Evolutionary conservation across 805 yeast species (phyloP), one percentile per base, ranked within the genome.

Genomic region (Candida chilensis): DNA sequence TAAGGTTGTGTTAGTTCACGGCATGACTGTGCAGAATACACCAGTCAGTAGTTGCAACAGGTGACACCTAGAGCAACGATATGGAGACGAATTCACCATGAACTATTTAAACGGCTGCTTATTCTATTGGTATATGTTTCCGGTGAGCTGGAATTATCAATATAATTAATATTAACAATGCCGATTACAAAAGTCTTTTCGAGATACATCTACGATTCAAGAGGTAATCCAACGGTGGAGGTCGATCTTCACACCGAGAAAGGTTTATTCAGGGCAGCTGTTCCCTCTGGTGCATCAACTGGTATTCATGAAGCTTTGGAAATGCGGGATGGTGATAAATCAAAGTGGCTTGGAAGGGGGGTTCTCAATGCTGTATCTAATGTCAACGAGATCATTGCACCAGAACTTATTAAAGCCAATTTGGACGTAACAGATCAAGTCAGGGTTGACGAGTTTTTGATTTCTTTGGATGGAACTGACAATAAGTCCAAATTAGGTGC

Each of bases 191-290:
- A 37, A 30, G 21, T 45, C 17, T 31, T 32, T 27, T 37, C 50
- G 10, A 37, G 48, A 28, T 31, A 29, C 26, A 44, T 45, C 20
- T 45, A 45, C 35, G 50, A 45, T 30, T 45, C 50, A 13, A 36
- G 50, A 21, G 50, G 50, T 22, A 43, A 43, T 36, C 50, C 50
- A 28, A 45, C 50, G 3, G 45, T 45, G 16, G 50, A 45, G 35
- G 47, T 45, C 24, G 43, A 41, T 17, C 11, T 43, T 12, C 32
- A 33, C 28, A 40, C 47, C 21, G 35, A 29, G 8, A 31, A 38
- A 21, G 50, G 50, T 7, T 24, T 31, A 10, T 45, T 41, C 41
- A 34, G 45, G 27, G 32, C 45, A 17, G 42, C 42, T 31, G 48
- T 45, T 24, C 50, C 50, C 19, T 37, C 45, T 21, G 50, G 48